phyloP scores from a whole-genome alignment of 345 rosid genomes.

The Murraya koenigii region DNA sequence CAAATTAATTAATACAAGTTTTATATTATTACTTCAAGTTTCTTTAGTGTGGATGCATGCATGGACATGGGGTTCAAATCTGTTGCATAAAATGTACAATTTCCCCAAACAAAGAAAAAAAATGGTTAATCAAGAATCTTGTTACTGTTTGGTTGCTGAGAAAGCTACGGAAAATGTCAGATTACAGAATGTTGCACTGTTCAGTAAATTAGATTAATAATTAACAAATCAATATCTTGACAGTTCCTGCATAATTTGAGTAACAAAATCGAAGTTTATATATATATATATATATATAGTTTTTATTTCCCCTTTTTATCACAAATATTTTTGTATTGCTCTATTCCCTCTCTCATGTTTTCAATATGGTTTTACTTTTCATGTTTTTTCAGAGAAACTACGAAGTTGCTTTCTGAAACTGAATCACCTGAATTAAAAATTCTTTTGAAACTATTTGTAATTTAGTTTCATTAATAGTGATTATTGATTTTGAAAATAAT shows the following conservation, averaged over 20 bases:
- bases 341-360: background rate
- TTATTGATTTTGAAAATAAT: background rate
- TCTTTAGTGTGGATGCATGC: background rate
- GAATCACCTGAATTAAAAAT: background rate
- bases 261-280: background rate
- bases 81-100: background rate
- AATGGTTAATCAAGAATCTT: background rate
- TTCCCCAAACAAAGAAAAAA: background rate
- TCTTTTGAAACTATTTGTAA: background rate
- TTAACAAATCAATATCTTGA: background rate
- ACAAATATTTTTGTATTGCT: background rate
- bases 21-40: background rate
- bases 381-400: too few species aligned
- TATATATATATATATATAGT: background rate
- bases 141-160: slow-evolving; percentile 11
- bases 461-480: background rate
- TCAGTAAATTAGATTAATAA: background rate
- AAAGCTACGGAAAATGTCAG: background rate
- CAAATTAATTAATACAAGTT: background rate
- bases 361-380: background rate
- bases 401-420: background rate
- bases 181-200: background rate
- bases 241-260: background rate
- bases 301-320: background rate
- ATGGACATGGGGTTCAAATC: background rate